A percentile compares a stretch with the other conserved stretches of the same genome.
Evolutionary conservation across 345 rosid genomes (phyloP).

Genomic region (Salix koriyanagi): DNA sequence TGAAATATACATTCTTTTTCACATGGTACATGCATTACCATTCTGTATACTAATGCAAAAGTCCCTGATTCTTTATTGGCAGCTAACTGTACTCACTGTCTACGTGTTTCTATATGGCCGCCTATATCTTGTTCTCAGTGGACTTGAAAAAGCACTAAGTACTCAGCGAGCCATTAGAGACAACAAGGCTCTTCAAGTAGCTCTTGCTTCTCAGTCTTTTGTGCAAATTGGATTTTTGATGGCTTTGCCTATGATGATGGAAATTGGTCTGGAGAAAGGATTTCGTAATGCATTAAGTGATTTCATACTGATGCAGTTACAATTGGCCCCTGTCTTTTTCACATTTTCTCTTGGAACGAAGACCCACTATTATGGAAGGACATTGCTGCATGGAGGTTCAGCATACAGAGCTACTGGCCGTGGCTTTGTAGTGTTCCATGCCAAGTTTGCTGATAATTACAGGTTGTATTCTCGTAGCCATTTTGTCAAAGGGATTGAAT

Average conservation of each 20-base stretch:
- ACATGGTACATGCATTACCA: not conserved
- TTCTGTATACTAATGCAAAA: not conserved
- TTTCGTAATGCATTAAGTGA: slow-evolving; percentile 92
- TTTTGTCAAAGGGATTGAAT: slow-evolving; percentile 91
- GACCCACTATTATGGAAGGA: slow-evolving; percentile 94
- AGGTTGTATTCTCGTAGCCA: slow-evolving; percentile 98
- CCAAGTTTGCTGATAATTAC: slow-evolving; percentile 97
- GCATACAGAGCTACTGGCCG: slow-evolving; percentile 94
- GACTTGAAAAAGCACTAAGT: slow-evolving; percentile 76
- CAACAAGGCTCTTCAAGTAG: slow-evolving; percentile 90
- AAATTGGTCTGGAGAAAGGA: slow-evolving; percentile 92
- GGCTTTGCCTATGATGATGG: slow-evolving; percentile 99
- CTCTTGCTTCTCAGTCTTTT: slow-evolving; percentile 96
- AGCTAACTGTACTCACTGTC: slow-evolving; percentile 93
- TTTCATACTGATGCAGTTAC: slow-evolving; percentile 89
- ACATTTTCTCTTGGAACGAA: slow-evolving; percentile 98
- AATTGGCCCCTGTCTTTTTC: slow-evolving; percentile 93
- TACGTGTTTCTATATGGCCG: slow-evolving; percentile 98
- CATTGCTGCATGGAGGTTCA: slow-evolving; percentile 95
- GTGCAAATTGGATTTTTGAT: slow-evolving; percentile 92
- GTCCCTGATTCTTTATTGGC: slow-evolving; percentile 27
- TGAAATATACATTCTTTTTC: not conserved
- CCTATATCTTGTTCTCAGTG: slow-evolving; percentile 93
- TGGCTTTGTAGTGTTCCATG: slow-evolving; percentile 97
- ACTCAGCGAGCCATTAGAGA: slow-evolving; percentile 67